Evolutionary conservation across 2,329 filamentous ascomycete genomes (phyloP).

Genomic region (Myotisia sp.): DNA sequence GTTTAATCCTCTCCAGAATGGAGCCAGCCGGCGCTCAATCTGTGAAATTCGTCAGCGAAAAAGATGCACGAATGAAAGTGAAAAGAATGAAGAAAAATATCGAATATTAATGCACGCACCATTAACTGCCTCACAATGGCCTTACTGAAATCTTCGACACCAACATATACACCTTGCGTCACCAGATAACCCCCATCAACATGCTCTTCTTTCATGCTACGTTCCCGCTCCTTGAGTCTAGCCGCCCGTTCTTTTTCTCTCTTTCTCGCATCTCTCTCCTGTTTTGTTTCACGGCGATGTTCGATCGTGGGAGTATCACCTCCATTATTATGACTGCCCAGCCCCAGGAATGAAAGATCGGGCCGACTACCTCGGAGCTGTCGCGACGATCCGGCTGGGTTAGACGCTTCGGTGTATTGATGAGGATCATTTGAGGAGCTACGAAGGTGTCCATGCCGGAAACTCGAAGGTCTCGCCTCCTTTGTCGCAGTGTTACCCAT

Average conservation of each 20-base stretch:
- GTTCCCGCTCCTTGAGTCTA: slow-evolving; percentile 70
- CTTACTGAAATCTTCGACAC: slow-evolving; percentile 87
- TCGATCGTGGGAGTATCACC: slow-evolving; percentile 39
- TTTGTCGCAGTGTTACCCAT: slow-evolving; percentile 37
- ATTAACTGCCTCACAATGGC: slow-evolving; percentile 73
- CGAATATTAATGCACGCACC: slow-evolving; percentile 38
- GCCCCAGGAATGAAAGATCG: slow-evolving; percentile 46
- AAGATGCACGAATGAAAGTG: background rate
- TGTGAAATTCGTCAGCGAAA: slow-evolving; percentile 28
- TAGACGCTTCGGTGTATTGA: slow-evolving; percentile 3
- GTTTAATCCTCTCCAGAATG: slow-evolving; percentile 88
- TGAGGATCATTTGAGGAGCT: slow-evolving; percentile 5
- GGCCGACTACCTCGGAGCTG: slow-evolving; percentile 38
- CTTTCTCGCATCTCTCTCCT: slow-evolving; percentile 76
- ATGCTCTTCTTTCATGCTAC: slow-evolving; percentile 79
- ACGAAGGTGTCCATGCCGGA: slow-evolving; percentile 9
- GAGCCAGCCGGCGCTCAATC: slow-evolving; percentile 85
- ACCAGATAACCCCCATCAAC: slow-evolving; percentile 92
- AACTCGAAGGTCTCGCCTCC: slow-evolving; percentile 25
- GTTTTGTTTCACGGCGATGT: slow-evolving; percentile 68
- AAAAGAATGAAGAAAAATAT: background rate
- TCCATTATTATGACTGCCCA: slow-evolving; percentile 34
- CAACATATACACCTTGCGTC: slow-evolving; percentile 85
- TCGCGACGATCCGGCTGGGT: slow-evolving; percentile 13
- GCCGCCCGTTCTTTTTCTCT: slow-evolving; percentile 65